Base-by-base conservation (phyloP, 2,329 filamentous ascomycete species). In the Microthyrium microscopicum region DNA sequence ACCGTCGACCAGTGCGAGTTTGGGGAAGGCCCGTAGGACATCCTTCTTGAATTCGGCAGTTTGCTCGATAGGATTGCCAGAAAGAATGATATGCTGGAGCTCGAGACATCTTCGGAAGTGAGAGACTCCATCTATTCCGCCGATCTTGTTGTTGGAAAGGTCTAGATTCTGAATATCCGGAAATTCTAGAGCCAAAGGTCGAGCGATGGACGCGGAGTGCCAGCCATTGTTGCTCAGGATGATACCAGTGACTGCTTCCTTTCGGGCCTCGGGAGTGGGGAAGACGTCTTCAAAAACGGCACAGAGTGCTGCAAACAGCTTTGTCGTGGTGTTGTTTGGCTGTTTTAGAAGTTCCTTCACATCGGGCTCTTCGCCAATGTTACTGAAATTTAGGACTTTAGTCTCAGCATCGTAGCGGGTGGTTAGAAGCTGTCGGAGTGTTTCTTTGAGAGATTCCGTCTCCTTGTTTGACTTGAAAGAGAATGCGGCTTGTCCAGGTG, bases 111-210 rank as follows among this genome's bases (percentile, higher is more conserved):
- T 82, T 39, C 76, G 76, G 84, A 84, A 94, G 20, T 64, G 68
- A 33, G 73, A 68, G 29, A 98, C 55, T 7, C 70, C 68, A 36
- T 73, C 69, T 32, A 83, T 55, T 33, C 69, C 71, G 38, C 66
- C 62, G 45, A 98, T 71, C 26, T 74, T 70, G 56, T 95, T 95
- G 49, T 76, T 71, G 35, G 82, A 89, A 18, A 95, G 68, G 44
- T 94, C 87, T 9, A 98, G 70, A 43, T 93, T 85, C 50, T 82
- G 76, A 39, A 95, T 62, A 40, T 85, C 77, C 1, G 85, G 83
- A 35, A 95, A 80, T 1, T 80, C 83, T 33, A 72, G 68, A 7
- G 82, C 73, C 2, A 95, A 65, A 1, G 73, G 66, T 33, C 77
- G 81, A 32, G 95, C 77, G 34, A 77, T 68, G 15, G 61, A 53